Percentiles rank a stretch among this genome's conserved stretches.
These are phyloP conservation scores for Chlamydomonas sphaeroides DNA, from an alignment of 139 green algal genomes.

Conservation along the genomic window DNA sequence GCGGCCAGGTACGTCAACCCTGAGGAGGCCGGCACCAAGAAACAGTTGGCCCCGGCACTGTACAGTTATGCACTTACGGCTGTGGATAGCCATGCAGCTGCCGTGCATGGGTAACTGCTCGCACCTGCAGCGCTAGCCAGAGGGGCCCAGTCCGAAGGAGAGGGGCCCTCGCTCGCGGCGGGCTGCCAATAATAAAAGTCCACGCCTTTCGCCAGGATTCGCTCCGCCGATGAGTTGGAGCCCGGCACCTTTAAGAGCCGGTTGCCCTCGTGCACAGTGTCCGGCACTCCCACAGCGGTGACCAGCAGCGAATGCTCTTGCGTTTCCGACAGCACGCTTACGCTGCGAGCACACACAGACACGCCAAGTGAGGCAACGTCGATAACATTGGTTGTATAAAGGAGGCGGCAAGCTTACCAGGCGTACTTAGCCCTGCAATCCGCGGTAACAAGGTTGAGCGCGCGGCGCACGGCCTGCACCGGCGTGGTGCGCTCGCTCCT, in stretches of 20 bases:
- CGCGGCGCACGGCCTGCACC: conserved; percentile 56
- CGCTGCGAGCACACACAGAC: conserved; percentile 46
- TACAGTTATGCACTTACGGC: too few relatives aligned
- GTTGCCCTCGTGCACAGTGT: conserved; percentile 38
- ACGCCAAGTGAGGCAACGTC: too few relatives aligned
- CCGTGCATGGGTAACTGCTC: too few relatives aligned
- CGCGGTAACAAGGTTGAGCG: conserved; percentile 54
- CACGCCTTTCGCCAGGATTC: background rate
- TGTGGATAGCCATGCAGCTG: too few relatives aligned
- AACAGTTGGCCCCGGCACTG: too few relatives aligned
- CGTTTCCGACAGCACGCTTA: conserved; percentile 53
- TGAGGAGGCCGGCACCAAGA: too few relatives aligned
- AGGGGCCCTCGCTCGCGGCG: background rate
- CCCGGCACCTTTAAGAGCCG: conserved; percentile 38
- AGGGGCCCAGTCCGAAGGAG: conserved; percentile 34
- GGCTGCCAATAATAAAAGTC: conserved; percentile 44
- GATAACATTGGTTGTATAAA: background rate
- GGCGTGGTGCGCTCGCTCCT: conserved; percentile 59
- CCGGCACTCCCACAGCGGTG: conserved; percentile 46
- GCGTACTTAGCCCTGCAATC: conserved; percentile 60
- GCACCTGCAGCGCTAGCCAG: conserved; percentile 38
- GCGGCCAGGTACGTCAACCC: conserved; percentile 46
- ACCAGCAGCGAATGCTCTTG: conserved; percentile 51
- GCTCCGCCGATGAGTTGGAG: conserved; percentile 25
- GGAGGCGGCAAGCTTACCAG: conserved; percentile 42